These are phyloP conservation scores for Verticillium klebahnii DNA, from an alignment of 2,329 filamentous ascomycete genomes.

Conservation along the genomic window DNA sequence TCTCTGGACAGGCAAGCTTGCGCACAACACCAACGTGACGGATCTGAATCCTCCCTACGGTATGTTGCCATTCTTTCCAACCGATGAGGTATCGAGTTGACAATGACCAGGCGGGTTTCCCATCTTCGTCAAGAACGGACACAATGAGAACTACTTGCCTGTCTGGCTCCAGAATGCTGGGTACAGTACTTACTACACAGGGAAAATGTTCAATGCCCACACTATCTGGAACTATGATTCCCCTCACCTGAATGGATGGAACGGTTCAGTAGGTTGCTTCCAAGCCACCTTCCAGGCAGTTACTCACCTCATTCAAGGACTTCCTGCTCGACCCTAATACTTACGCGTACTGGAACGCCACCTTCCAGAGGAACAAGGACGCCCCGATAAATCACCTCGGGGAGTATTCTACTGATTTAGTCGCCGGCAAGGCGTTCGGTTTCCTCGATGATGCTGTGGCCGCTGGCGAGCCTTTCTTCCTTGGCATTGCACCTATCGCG, in stretches of 20 bases:
- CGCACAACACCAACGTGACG: constrained; percentile 63
- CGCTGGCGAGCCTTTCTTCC: constrained; percentile 49
- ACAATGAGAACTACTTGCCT: constrained; percentile 45
- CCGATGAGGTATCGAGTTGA: constrained; percentile 9
- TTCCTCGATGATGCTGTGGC: constrained; percentile 58
- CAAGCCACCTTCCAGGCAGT: no score
- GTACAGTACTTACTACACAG: constrained; percentile 49
- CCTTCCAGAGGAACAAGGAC: constrained; percentile 56
- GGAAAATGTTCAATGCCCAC: constrained; percentile 51
- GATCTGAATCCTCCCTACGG: constrained; percentile 48
- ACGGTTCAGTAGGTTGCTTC: constrained; percentile 31
- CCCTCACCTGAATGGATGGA: constrained; percentile 52
- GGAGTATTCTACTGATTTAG: constrained; percentile 47
- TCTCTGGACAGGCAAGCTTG: constrained; percentile 56
- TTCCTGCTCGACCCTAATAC: constrained; percentile 63
- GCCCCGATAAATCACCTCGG: constrained; percentile 33
- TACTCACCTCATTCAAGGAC: constrained; percentile 14
- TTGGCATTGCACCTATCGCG: constrained; percentile 46
- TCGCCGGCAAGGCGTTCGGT: constrained; percentile 52
- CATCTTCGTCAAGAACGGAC: constrained; percentile 44
- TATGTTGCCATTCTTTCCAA: constrained; percentile 35
- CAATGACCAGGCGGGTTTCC: constrained; percentile 32
- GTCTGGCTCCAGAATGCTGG: constrained; percentile 46
- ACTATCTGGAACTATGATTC: constrained; percentile 43
- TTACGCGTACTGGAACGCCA: constrained; percentile 63